These are phyloP conservation scores for Aaosphaeria pasadenensis DNA, from an alignment of 2,329 filamentous ascomycete genomes.

Conservation along the genomic window DNA sequence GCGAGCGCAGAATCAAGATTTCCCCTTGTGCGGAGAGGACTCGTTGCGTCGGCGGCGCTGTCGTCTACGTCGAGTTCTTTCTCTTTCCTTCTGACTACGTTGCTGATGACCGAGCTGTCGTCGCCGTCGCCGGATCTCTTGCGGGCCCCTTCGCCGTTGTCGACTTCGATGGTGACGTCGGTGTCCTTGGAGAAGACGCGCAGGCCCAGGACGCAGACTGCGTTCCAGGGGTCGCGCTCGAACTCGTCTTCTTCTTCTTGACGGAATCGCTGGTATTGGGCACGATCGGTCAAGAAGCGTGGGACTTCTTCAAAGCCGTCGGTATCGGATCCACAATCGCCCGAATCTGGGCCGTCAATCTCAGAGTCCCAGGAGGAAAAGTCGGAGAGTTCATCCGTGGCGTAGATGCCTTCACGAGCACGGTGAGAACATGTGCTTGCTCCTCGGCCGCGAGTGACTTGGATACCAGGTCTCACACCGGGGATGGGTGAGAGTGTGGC, in stretches of 20 bases:
- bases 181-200: slow-evolving; percentile 56
- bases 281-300: slow-evolving; percentile 17
- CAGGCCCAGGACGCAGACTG: slow-evolving; percentile 58
- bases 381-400: slow-evolving; percentile 32
- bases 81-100: slow-evolving; percentile 18
- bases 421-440: slow-evolving; percentile 27
- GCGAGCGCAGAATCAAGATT: slow-evolving; percentile 25
- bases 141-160: slow-evolving; percentile 35
- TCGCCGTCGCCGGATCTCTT: slow-evolving; percentile 19
- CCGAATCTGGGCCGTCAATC: slow-evolving; percentile 33
- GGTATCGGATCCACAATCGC: slow-evolving; percentile 15
- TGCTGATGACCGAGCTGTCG: slow-evolving; percentile 21
- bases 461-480: slow-evolving; percentile 32
- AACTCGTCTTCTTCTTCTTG: slow-evolving; percentile 43
- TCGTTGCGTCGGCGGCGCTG: slow-evolving; percentile 39
- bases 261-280: slow-evolving; percentile 16
- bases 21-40: slow-evolving; percentile 27
- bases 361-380: slow-evolving; percentile 42
- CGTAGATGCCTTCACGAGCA: slow-evolving; percentile 26
- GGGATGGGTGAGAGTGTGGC: slow-evolving; percentile 37
- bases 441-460: slow-evolving; percentile 26
- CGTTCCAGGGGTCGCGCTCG: slow-evolving; percentile 57
- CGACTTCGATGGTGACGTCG: slow-evolving; percentile 51
- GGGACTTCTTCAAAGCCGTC: slow-evolving; percentile 15
- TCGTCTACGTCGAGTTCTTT: slow-evolving; percentile 41